Conservation (phyloP, 176 grass and related monocot species). For the Tillandsia leiboldiana region DNA sequence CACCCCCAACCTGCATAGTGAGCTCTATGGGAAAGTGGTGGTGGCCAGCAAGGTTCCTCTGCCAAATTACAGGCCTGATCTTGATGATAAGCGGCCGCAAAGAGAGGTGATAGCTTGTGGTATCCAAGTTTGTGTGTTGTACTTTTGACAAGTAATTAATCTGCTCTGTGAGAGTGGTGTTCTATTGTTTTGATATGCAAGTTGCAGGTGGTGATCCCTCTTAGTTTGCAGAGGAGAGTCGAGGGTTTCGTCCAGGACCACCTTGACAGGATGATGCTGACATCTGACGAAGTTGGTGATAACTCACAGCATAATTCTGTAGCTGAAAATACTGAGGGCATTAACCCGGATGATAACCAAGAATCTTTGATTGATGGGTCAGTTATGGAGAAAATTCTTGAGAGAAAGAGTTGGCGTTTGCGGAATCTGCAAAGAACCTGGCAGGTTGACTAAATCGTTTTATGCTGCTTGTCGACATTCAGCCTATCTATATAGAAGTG, state of each 20-base stretch:
- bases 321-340: slow-evolving; percentile 25
- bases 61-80: slow-evolving; percentile 85
- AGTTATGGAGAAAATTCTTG: slow-evolving; percentile 92
- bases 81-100: slow-evolving; percentile 86
- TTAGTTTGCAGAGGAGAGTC: slow-evolving; percentile 92
- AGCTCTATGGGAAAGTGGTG: slow-evolving; percentile 79
- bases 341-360: slow-evolving; percentile 45
- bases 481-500: not conserved
- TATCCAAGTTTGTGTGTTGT: not conserved
- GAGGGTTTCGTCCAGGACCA: slow-evolving; percentile 83
- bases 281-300: slow-evolving; percentile 26
- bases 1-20: slow-evolving; percentile 25
- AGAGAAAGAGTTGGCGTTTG: slow-evolving; percentile 84
- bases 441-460: slow-evolving; percentile 38
- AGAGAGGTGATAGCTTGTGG: slow-evolving; percentile 43
- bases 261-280: slow-evolving; percentile 49
- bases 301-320: slow-evolving; percentile 18
- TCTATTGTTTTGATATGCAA: slow-evolving; percentile 12
- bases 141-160: slow-evolving; percentile 8
- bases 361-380: slow-evolving; percentile 56
- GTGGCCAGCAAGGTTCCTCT: slow-evolving; percentile 93
- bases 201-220: slow-evolving; percentile 70
- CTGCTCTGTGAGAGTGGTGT: not conserved
- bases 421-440: slow-evolving; percentile 82
- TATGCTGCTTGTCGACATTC: not conserved